Evolutionary conservation across 2,329 filamentous ascomycete species (phyloP).

Genomic region (Exophiala mesophila): DNA sequence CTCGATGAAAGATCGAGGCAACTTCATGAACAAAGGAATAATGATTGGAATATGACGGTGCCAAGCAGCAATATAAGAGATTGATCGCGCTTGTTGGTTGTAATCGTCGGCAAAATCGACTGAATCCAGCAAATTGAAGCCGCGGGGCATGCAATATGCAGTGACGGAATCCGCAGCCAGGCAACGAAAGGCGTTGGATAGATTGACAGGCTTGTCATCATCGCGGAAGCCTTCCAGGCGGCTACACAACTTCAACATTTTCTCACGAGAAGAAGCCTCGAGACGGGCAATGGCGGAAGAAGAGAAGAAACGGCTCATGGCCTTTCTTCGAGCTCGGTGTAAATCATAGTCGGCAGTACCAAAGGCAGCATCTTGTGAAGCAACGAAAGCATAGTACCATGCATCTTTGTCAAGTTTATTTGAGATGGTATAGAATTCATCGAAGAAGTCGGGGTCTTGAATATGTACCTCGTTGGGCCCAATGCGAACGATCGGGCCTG

Average conservation of each 20-base stretch:
- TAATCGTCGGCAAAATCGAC: constrained; percentile 25
- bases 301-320: constrained; percentile 37
- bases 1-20: constrained; percentile 21
- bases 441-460: constrained; percentile 25
- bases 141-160: constrained; percentile 23
- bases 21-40: constrained; percentile 21
- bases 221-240: constrained; percentile 19
- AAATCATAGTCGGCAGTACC: constrained; percentile 29
- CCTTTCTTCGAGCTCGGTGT: constrained; percentile 31
- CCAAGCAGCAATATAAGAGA: constrained; percentile 22
- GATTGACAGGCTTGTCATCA: constrained; percentile 19
- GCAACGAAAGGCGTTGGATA: constrained; percentile 24
- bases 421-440: constrained; percentile 22
- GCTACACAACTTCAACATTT: constrained; percentile 20
- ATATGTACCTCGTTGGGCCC: constrained; percentile 25
- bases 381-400: constrained; percentile 25
- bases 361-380: constrained; percentile 31
- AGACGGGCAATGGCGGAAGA: constrained; percentile 18
- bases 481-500: constrained; percentile 27
- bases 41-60: constrained; percentile 25
- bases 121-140: constrained; percentile 21
- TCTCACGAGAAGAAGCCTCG: constrained; percentile 18
- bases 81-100: constrained; percentile 18
- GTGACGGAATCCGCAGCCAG: constrained; percentile 26
- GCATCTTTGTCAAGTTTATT: constrained; percentile 22